Evolutionary conservation across 2,329 filamentous ascomycete species (phyloP).

Genomic region (Pseudopithomyces chartarum): DNA sequence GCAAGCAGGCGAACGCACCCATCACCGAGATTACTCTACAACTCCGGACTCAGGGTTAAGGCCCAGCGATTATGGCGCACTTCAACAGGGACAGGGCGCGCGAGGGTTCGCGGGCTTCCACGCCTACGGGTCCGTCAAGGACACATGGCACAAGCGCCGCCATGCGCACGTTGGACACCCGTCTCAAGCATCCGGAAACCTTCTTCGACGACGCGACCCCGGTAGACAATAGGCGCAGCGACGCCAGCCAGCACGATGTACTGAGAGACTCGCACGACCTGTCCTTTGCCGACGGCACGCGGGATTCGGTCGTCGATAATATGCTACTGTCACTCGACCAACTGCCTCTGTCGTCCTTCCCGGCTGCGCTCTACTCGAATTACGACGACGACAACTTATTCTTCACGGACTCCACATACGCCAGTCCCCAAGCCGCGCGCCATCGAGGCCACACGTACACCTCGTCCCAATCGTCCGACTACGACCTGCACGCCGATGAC

Average conservation of each 20-base stretch:
- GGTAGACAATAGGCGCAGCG: slow-evolving; percentile 29
- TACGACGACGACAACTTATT: slow-evolving; percentile 48
- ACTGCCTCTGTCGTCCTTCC: slow-evolving; percentile 34
- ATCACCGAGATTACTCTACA: slow-evolving; percentile 18
- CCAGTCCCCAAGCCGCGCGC: slow-evolving; percentile 45
- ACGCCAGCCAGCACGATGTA: slow-evolving; percentile 21
- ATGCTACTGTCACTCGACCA: slow-evolving; percentile 94
- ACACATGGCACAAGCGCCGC: slow-evolving; percentile 25
- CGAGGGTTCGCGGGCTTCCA: slow-evolving; percentile 31
- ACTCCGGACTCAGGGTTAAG: slow-evolving; percentile 22
- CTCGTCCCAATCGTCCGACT: slow-evolving; percentile 64
- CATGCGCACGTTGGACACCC: slow-evolving; percentile 40
- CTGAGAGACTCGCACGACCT: slow-evolving; percentile 78
- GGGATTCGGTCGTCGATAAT: slow-evolving; percentile 92
- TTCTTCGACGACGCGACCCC: slow-evolving; percentile 46
- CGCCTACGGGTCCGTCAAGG: slow-evolving; percentile 35
- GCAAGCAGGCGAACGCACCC: slow-evolving; percentile 24
- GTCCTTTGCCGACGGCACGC: slow-evolving; percentile 76
- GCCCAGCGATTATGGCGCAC: slow-evolving; percentile 28
- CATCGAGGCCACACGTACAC: slow-evolving; percentile 64
- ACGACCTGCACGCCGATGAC: slow-evolving; percentile 50
- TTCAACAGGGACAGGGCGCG: slow-evolving; percentile 17
- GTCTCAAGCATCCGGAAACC: slow-evolving; percentile 32
- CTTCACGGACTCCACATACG: slow-evolving; percentile 39
- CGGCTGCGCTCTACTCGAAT: slow-evolving; percentile 40